These are phyloP conservation scores for Huntiella abstrusa DNA, from an alignment of 2,329 filamentous ascomycete genomes.

Conservation along the genomic window DNA sequence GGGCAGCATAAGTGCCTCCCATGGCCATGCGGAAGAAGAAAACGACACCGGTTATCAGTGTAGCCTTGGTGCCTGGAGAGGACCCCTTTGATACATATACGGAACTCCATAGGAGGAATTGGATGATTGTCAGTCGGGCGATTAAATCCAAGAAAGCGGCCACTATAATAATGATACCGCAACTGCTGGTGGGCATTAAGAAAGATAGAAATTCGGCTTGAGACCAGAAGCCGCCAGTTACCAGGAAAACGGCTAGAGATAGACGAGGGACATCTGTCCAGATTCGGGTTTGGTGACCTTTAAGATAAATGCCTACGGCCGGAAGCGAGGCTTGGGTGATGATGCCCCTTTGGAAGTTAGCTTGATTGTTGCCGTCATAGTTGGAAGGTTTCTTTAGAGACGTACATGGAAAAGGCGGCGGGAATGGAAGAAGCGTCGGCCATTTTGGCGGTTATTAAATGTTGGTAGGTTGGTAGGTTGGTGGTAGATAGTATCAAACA, in stretches of 20 bases:
- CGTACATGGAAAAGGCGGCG: conserved; percentile 11
- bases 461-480: not conserved
- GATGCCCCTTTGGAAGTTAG: conserved; percentile 39
- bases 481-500: not conserved
- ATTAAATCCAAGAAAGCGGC: conserved; percentile 38
- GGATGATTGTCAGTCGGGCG: conserved; percentile 32
- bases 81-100: not conserved
- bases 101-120: conserved; percentile 33
- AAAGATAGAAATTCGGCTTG: conserved; percentile 31
- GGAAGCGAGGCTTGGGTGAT: conserved; percentile 31
- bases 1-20: conserved; percentile 34
- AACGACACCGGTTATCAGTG: conserved; percentile 26
- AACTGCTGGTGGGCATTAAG: conserved; percentile 26
- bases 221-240: conserved; percentile 34
- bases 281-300: conserved; percentile 28
- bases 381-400: conserved; percentile 26
- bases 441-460: not conserved
- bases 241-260: conserved; percentile 38
- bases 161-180: conserved; percentile 33
- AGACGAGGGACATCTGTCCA: conserved; percentile 43
- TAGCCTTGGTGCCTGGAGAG: conserved; percentile 16
- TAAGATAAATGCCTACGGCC: conserved; percentile 26
- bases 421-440: not conserved
- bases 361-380: conserved; percentile 18
- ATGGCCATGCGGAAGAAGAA: conserved; percentile 30